A percentile compares a stretch with the other conserved stretches of the same genome.
Evolutionary conservation across 768 basidiomycete species (phyloP).

Genomic region (Termitomyces sp.): DNA sequence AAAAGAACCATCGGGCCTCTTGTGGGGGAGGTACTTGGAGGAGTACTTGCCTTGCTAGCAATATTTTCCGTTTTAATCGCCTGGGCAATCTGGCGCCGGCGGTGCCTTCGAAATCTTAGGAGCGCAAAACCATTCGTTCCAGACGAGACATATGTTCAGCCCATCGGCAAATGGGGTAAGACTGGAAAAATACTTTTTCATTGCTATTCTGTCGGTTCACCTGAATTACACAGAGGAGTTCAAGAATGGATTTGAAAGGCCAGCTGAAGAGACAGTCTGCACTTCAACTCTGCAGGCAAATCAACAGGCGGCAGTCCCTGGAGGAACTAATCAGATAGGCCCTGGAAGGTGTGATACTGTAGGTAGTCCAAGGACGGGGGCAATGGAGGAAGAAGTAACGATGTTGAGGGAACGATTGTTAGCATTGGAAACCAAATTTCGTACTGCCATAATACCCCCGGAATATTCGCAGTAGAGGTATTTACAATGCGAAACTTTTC

Average conservation of each 20-base stretch:
- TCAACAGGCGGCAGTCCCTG: too few species aligned
- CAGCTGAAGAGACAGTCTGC: neutral
- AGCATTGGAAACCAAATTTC: neutral
- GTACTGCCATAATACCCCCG: neutral
- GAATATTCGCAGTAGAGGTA: neutral
- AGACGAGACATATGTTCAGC: neutral
- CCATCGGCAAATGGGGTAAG: neutral
- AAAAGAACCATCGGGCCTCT: neutral
- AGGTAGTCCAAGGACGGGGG: too few species aligned
- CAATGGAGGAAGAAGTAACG: neutral
- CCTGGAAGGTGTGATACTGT: too few species aligned
- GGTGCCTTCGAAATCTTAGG: neutral
- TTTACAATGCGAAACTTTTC: too few species aligned
- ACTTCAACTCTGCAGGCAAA: too few species aligned
- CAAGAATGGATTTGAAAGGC: neutral
- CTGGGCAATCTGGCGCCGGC: neutral
- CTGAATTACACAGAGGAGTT: neutral
- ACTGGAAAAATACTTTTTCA: neutral
- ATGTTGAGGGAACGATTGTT: neutral
- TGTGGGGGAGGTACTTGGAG: neutral
- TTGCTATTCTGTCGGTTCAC: neutral
- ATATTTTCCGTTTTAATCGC: neutral
- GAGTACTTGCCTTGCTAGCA: neutral
- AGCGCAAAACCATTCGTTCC: neutral
- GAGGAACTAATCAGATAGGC: too few species aligned